phyloP scores from a whole-genome alignment of 257 asterid genomes.

The Ilex asprella region DNA sequence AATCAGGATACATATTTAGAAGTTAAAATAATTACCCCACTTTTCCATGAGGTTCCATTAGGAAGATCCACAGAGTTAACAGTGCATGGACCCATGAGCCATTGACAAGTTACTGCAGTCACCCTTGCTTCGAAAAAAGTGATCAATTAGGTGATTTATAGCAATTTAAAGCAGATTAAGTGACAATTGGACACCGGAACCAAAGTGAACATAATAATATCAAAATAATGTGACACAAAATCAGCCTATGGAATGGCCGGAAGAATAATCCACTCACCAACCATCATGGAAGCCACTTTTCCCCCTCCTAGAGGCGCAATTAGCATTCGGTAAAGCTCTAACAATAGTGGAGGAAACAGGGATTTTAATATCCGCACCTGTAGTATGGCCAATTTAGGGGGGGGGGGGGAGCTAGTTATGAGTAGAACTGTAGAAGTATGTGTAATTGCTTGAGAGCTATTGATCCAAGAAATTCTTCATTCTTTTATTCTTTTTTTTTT shows the following conservation, averaged over 20 bases:
- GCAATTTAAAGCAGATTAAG: not conserved
- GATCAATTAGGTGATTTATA: not conserved
- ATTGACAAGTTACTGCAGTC: constrained; percentile 76
- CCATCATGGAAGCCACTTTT: constrained; percentile 66
- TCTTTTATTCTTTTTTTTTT: no score
- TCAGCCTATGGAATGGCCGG: not conserved
- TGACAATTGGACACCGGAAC: not conserved
- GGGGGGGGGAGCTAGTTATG: no score
- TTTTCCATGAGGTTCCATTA: constrained; percentile 54
- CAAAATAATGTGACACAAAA: not conserved
- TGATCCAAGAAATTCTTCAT: no score
- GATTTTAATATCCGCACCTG: constrained; percentile 62
- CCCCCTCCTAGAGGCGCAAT: constrained; percentile 70
- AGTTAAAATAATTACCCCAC: constrained; percentile 47
- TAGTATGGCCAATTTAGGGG: not conserved
- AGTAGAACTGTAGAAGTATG: not conserved
- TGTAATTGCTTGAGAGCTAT: not conserved
- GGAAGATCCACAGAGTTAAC: constrained; percentile 67
- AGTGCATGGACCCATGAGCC: constrained; percentile 85
- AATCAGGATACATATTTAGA: not conserved
- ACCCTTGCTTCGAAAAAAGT: constrained; percentile 65
- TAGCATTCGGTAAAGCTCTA: constrained; percentile 61
- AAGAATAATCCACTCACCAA: constrained; percentile 45
- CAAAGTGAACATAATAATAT: not conserved
- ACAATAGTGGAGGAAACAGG: constrained; percentile 57